phyloP scores from a whole-genome alignment of 441 rosid species.

The Populus tomentosa region DNA sequence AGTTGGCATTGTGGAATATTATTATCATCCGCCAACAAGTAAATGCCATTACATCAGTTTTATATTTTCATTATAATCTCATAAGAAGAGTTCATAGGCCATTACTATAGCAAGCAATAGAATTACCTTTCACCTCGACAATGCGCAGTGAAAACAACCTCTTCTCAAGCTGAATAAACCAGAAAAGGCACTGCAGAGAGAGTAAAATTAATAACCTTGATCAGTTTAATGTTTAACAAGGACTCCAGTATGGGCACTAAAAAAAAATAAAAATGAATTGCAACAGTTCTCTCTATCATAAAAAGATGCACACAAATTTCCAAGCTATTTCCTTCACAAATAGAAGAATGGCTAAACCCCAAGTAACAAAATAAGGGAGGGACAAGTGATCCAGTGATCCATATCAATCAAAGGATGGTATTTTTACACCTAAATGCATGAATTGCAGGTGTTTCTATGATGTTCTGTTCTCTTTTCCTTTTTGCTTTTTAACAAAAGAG shows the following conservation, averaged over 20 bases:
- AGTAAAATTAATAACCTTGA: background rate
- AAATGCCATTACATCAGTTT: background rate
- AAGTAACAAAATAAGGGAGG: too few relatives aligned
- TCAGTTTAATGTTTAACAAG: background rate
- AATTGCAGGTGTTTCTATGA: too few relatives aligned
- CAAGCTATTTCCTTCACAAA: too few relatives aligned
- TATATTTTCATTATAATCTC: background rate
- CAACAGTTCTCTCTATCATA: background rate
- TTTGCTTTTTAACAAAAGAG: too few relatives aligned
- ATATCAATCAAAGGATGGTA: too few relatives aligned
- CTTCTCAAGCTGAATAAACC: slow-evolving; percentile 45
- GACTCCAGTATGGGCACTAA: background rate
- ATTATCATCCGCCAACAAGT: background rate
- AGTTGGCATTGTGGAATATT: background rate
- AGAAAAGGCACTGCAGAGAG: slow-evolving; percentile 53
- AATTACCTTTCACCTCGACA: slow-evolving; percentile 26
- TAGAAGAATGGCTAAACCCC: too few relatives aligned
- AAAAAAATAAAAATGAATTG: background rate
- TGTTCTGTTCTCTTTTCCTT: too few relatives aligned
- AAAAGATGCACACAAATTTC: too few relatives aligned
- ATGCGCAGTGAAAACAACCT: slow-evolving; percentile 2
- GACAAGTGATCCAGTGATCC: too few relatives aligned
- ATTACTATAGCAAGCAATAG: background rate
- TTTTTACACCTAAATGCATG: too few relatives aligned
- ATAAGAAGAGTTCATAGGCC: background rate